Conservation (phyloP, 2,329 filamentous ascomycete species). For the Triangularia verruculosa region DNA sequence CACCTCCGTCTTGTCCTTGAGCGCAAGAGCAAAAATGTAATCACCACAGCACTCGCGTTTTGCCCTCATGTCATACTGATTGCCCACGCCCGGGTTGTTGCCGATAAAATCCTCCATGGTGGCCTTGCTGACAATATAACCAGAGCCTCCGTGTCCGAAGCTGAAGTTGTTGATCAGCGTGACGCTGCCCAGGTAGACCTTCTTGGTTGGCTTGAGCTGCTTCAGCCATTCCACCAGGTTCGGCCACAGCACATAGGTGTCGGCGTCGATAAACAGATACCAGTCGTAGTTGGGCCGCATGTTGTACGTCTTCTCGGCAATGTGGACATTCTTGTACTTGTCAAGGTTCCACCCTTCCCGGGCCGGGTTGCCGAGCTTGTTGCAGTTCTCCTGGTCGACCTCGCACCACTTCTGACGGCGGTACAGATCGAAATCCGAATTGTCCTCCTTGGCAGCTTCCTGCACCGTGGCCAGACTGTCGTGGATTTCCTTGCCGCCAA, state of each 20-base stretch:
- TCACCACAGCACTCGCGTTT: conserved; percentile 50
- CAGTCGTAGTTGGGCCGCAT: conserved; percentile 53
- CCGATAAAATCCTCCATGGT: conserved; percentile 49
- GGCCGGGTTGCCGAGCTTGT: conserved; percentile 31
- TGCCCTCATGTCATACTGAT: conserved; percentile 44
- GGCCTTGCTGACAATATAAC: conserved; percentile 50
- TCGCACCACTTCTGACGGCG: conserved; percentile 44
- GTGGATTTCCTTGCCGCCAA: conserved; percentile 43
- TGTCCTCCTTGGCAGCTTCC: conserved; percentile 41
- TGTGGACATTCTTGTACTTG: conserved; percentile 62
- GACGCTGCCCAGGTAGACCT: conserved; percentile 50
- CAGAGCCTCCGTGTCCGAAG: conserved; percentile 57
- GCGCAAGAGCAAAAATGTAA: conserved; percentile 44
- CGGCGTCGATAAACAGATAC: conserved; percentile 59
- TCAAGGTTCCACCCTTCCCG: conserved; percentile 52
- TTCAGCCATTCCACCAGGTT: conserved; percentile 50
- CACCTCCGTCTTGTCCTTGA: conserved; percentile 46
- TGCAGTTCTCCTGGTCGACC: conserved; percentile 45
- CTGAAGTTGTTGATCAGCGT: conserved; percentile 40
- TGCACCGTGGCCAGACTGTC: conserved; percentile 47
- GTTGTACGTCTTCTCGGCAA: conserved; percentile 52
- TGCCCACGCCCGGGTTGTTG: conserved; percentile 42
- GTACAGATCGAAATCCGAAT: conserved; percentile 52
- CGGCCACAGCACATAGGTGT: conserved; percentile 55
- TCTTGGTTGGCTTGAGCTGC: conserved; percentile 41